Base-by-base conservation (phyloP, 495 filamentous ascomycete genomes). In the Trichodelitschia bisporula region DNA sequence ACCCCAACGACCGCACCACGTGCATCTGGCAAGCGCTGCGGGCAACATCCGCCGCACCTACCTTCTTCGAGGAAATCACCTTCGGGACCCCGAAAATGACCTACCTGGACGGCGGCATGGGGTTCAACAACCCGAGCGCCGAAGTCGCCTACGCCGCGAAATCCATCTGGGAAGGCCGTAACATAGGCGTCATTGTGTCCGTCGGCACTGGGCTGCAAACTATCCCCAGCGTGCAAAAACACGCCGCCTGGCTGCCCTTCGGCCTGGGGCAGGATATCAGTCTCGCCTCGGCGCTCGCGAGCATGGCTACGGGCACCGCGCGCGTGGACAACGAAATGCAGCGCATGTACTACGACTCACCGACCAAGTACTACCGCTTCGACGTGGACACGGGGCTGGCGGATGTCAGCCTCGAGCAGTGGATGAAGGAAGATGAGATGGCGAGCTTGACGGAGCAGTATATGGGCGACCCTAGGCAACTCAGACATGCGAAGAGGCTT, bases 201-300 rank as follows among this genome's bases (percentile, higher is more conserved):
- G 44, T 47, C 18, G 44, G 44, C 20, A 47, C 44, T 2, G 44
- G 44, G 1, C 33, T 50, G 2, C 44, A 51, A 30, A 53, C 42
- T 16, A 46, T 42, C 27, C 44, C 44, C 13, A 35, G 32, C 6
- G 39, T 47, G 3, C 33, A 34, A 23, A 47, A 47, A 26, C 37
- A 37, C 15, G 35, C 36, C n/a, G 33, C 40, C 25, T 47, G 44
- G 44, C 36, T 47, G 2, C 44, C 41, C 4, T 44, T 47, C 30
- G 41, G 41, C 8, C 37, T 47, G 1, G 41, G 43, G 18, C 41
- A 34, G 3, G 39, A 47, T 34, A 47, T 47, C 23, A 31, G 36
- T 1, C 37, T 47, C 10, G 40, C 37, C 10, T 28, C 33, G n/a
- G 44, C 44, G 1, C 40, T 47, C n/a, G 37, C 35, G 2, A 41